A percentile compares a stretch with the other conserved stretches of the same genome.
phyloP scores from a whole-genome alignment of 805 yeast genomes.

The Barnettozyma californica region DNA sequence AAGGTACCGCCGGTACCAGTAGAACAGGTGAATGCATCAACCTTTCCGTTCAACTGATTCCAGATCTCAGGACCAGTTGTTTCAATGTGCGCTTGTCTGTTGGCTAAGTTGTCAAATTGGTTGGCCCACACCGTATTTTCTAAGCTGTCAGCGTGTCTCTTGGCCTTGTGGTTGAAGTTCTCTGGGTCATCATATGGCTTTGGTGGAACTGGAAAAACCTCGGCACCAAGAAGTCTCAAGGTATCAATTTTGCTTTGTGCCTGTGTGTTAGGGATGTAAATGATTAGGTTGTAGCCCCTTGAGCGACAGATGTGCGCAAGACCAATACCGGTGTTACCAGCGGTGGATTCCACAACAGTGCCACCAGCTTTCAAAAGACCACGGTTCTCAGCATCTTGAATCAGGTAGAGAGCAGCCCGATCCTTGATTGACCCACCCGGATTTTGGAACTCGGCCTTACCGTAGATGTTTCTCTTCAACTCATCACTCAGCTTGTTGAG shows the following conservation, averaged over 20 bases:
- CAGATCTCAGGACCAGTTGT: constrained; percentile 93
- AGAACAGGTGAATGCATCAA: constrained; percentile 83
- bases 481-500: constrained; percentile 51
- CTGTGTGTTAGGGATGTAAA: constrained; percentile 90
- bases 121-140: constrained; percentile 89
- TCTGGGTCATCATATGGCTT: constrained; percentile 76
- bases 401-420: constrained; percentile 75
- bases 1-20: constrained; percentile 94
- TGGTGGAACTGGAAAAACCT: constrained; percentile 85
- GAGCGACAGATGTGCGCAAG: constrained; percentile 77
- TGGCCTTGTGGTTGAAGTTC: constrained; percentile 85
- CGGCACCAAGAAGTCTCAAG: constrained; percentile 73
- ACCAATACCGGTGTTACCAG: constrained; percentile 95
- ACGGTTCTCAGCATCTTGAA: constrained; percentile 70
- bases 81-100: constrained; percentile 82
- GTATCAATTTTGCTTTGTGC: constrained; percentile 75
- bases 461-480: constrained; percentile 71
- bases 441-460: constrained; percentile 88
- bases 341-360: constrained; percentile 88
- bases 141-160: constrained; percentile 70
- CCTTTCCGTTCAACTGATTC: constrained; percentile 72
- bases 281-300: constrained; percentile 77
- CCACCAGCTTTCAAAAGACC: constrained; percentile 71
- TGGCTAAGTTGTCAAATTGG: constrained; percentile 85
- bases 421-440: constrained; percentile 94